Evolutionary conservation across 164 flowering plant species (phyloP).

Genomic region (Aristolochia contorta): DNA sequence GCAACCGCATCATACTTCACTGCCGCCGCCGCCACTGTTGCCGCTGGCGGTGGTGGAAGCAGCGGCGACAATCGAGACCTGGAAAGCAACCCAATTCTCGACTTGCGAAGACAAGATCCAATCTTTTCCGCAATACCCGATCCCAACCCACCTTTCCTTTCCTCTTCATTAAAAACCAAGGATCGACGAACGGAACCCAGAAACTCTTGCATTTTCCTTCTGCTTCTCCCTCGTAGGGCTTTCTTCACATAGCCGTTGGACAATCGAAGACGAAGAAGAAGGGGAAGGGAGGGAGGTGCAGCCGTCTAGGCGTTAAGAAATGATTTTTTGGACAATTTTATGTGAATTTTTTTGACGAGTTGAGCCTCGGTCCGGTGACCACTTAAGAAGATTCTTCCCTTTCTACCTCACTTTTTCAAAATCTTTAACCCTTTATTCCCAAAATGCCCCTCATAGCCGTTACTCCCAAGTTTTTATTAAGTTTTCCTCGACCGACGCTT

Average conservation of each 20-base stretch:
- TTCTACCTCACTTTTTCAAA: constrained; percentile 4
- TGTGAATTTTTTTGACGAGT: background rate
- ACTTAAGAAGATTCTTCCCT: background rate
- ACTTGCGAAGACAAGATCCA: constrained; percentile 61
- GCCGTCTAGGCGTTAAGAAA: background rate
- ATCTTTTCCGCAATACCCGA: constrained; percentile 54
- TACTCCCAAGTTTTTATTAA: background rate
- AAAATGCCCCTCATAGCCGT: constrained; percentile 7
- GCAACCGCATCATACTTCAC: constrained; percentile 8
- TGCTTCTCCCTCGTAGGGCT: background rate
- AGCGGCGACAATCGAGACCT: constrained; percentile 24
- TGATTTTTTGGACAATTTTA: background rate
- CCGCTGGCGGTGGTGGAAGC: constrained; percentile 19
- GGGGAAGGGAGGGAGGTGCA: background rate
- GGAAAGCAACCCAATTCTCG: constrained; percentile 62
- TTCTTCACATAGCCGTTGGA: background rate
- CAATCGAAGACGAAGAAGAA: background rate
- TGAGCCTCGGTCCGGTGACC: background rate
- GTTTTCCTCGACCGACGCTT: no score
- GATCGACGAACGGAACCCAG: constrained; percentile 79
- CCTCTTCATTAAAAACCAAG: constrained; percentile 43
- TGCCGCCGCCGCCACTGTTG: background rate
- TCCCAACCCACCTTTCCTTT: constrained; percentile 20
- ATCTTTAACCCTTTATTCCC: constrained; percentile 2
- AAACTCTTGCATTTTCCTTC: constrained; percentile 51